Conservation (phyloP, 352 stramenopile genomes). For the Phytophthora capsici region DNA sequence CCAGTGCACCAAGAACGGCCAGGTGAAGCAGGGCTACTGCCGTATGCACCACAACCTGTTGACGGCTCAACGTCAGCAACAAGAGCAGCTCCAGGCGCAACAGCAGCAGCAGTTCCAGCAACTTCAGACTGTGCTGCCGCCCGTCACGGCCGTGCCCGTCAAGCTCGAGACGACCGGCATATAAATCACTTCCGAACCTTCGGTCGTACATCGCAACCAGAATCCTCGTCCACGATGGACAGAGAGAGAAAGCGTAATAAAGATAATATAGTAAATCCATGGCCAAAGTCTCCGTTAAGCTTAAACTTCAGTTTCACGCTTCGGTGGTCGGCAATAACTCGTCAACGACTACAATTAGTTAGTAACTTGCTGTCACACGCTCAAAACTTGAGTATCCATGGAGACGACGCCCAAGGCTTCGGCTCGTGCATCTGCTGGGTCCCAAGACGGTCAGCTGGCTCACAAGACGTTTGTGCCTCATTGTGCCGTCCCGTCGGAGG, state of each 20-base stretch:
- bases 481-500: not conserved
- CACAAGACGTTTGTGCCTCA: conserved; percentile 13
- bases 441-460: conserved; percentile 14
- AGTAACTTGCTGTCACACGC: conserved; percentile 22
- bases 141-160: conserved; percentile 7
- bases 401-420: conserved; percentile 21
- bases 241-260: conserved; percentile 36
- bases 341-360: too few relatives aligned
- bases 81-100: conserved; percentile 41
- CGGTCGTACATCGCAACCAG: conserved; percentile 36
- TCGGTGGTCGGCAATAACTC: conserved; percentile 2
- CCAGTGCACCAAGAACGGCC: conserved; percentile 85
- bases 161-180: conserved; percentile 30
- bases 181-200: conserved; percentile 32
- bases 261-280: conserved; percentile 42
- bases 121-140: conserved; percentile 11
- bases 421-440: conserved; percentile 29
- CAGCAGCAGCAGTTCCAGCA: conserved; percentile 32
- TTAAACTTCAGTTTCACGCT: not conserved
- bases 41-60: conserved; percentile 75
- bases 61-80: conserved; percentile 50
- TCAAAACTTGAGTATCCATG: conserved; percentile 5
- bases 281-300: conserved; percentile 1
- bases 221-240: conserved; percentile 20
- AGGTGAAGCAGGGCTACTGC: conserved; percentile 84